phyloP scores from a whole-genome alignment of 352 stramenopile species.

The Thraustochytrium sp. region DNA sequence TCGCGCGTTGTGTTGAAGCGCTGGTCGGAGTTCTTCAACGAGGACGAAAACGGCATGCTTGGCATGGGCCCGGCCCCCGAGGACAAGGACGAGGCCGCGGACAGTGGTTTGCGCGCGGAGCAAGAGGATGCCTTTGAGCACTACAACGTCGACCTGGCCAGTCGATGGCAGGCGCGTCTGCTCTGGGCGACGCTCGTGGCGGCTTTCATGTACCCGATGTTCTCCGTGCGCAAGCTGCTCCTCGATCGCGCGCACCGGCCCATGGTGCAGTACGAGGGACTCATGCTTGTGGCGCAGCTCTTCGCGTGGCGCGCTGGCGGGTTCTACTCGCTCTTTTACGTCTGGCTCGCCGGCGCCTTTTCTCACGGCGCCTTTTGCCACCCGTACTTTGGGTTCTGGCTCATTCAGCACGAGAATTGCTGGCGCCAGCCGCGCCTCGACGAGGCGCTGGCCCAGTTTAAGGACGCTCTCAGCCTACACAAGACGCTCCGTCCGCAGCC shows the following conservation, averaged over 20 bases:
- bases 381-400: slow-evolving; percentile 49
- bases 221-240: neutral
- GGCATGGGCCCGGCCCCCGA: no score
- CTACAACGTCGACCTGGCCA: neutral
- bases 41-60: no score
- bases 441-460: neutral
- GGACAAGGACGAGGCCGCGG: neutral
- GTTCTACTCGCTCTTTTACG: neutral
- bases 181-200: slow-evolving; percentile 24
- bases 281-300: slow-evolving; percentile 18
- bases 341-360: neutral
- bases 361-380: slow-evolving; percentile 43
- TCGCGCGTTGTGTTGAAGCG: slow-evolving; percentile 30
- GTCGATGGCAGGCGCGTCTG: neutral
- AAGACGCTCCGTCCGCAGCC: neutral
- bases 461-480: neutral
- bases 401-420: slow-evolving; percentile 47
- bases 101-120: neutral
- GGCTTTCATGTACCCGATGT: slow-evolving; percentile 36
- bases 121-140: neutral
- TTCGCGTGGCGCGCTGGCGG: neutral
- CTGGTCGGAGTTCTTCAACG: slow-evolving; percentile 46
- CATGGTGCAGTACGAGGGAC: slow-evolving; percentile 17
- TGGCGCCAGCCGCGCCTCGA: neutral
- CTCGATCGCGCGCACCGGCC: neutral